These are phyloP conservation scores for Lophiotrema nucula DNA, from an alignment of 495 filamentous ascomycete genomes.

Conservation along the genomic window DNA sequence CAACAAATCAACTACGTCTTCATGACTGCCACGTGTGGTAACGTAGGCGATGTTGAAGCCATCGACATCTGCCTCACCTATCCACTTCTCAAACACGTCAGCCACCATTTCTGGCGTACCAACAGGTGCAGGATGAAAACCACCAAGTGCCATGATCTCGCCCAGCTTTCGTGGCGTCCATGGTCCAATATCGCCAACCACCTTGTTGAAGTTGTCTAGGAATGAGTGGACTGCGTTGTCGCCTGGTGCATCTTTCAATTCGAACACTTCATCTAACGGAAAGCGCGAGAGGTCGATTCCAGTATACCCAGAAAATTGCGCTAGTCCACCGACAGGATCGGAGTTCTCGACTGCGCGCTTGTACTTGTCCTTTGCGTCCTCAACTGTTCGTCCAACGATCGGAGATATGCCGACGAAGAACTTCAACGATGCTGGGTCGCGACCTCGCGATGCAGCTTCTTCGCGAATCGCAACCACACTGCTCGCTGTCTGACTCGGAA, in stretches of 20 bases:
- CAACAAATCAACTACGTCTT: constrained; percentile 31
- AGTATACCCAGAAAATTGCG: constrained; percentile 59
- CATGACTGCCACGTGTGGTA: constrained; percentile 27
- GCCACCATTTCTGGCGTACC: constrained; percentile 24
- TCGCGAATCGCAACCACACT: constrained; percentile 50
- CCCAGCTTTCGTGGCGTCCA: constrained; percentile 3
- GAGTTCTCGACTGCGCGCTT: constrained; percentile 48
- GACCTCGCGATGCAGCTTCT: constrained; percentile 45
- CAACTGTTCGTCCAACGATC: constrained; percentile 53
- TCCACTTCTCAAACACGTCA: constrained; percentile 31
- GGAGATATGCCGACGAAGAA: constrained; percentile 54
- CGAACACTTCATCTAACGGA: constrained; percentile 51
- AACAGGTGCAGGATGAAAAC: constrained; percentile 2
- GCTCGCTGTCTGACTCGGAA: constrained; percentile 18
- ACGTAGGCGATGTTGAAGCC: constrained; percentile 34
- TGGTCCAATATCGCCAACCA: constrained; percentile 18
- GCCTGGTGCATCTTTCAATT: constrained; percentile 10
- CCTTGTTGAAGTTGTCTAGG: constrained; percentile 6
- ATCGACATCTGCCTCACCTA: constrained; percentile 34
- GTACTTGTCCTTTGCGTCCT: constrained; percentile 55
- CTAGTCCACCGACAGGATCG: constrained; percentile 55
- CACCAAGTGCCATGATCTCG: constrained; percentile 9
- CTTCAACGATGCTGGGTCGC: constrained; percentile 52
- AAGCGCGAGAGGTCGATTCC: constrained; percentile 54
- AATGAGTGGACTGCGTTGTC: constrained; percentile 2